These are phyloP conservation scores for Ophiostoma triangulosporum DNA, from an alignment of 2,329 filamentous ascomycete species.

Conservation along the genomic window DNA sequence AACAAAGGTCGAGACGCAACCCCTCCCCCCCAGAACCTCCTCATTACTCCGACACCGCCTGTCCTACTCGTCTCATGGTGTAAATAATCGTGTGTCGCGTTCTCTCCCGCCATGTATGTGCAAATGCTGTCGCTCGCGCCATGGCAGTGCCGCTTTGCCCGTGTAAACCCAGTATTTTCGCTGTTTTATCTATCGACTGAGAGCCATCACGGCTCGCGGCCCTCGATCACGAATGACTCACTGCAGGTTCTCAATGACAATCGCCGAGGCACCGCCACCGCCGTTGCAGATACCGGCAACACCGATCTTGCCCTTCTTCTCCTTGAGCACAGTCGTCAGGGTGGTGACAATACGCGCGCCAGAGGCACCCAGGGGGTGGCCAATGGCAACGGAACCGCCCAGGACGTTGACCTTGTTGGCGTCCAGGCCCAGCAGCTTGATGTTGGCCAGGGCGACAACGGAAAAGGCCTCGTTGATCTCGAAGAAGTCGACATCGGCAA, in stretches of 20 bases:
- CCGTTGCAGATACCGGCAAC: slow-evolving; percentile 96
- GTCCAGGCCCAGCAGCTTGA: slow-evolving; percentile 71
- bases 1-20: background rate
- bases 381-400: slow-evolving; percentile 88
- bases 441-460: slow-evolving; percentile 88
- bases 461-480: slow-evolving; percentile 99
- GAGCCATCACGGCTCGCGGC: background rate
- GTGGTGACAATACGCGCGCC: slow-evolving; percentile 91
- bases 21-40: background rate
- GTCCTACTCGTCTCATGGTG: background rate
- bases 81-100: background rate
- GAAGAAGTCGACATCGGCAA: slow-evolving; percentile 74
- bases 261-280: slow-evolving; percentile 83
- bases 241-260: slow-evolving; percentile 71
- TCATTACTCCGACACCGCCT: slow-evolving; percentile 1
- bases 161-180: background rate
- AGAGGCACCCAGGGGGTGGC: slow-evolving; percentile 86
- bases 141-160: background rate
- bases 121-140: background rate
- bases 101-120: background rate
- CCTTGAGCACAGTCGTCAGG: slow-evolving; percentile 70
- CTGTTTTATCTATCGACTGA: background rate
- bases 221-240: slow-evolving; percentile 21
- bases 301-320: slow-evolving; percentile 88
- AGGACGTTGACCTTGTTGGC: slow-evolving; percentile 89